phyloP scores from a whole-genome alignment of 768 basidiomycete species.

The Albatrellus ellisii region DNA sequence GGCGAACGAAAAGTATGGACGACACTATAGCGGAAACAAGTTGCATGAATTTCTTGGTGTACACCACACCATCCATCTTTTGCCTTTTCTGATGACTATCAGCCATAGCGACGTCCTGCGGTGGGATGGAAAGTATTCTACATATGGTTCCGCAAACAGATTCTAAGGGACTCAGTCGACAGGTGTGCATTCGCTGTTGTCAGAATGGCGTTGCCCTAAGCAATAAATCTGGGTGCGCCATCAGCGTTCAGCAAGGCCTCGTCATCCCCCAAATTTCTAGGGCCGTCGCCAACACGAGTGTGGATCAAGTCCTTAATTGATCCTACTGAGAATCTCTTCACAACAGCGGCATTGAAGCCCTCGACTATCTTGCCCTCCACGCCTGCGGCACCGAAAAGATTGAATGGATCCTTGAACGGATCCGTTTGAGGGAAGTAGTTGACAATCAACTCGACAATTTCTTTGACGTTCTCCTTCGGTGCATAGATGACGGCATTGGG shows the following conservation, averaged over 20 bases:
- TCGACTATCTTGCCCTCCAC: slow-evolving; percentile 39
- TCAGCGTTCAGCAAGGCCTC: slow-evolving; percentile 54
- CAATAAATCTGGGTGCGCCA: slow-evolving; percentile 54
- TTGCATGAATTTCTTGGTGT: no score
- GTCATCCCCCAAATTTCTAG: slow-evolving; percentile 46
- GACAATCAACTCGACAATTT: slow-evolving; percentile 64
- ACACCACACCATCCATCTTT: no score
- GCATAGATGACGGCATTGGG: slow-evolving; percentile 98
- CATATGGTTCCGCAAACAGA: no score
- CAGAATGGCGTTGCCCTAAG: no score
- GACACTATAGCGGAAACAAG: no score
- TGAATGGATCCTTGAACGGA: slow-evolving; percentile 66
- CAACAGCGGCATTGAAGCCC: slow-evolving; percentile 72
- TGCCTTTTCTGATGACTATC: no score
- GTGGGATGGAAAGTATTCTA: no score
- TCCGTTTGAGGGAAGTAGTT: slow-evolving; percentile 81
- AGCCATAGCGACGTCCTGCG: no score
- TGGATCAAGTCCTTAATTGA: slow-evolving; percentile 87
- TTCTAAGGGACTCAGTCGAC: no score
- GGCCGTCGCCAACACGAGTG: slow-evolving; percentile 87
- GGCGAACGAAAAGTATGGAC: no score
- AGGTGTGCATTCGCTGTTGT: no score
- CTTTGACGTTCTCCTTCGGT: slow-evolving; percentile 57
- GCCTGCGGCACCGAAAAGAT: slow-evolving; percentile 34
- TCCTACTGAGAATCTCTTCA: slow-evolving; percentile 57